phyloP scores from a whole-genome alignment of 1,139 yeast species.

The Pichia sp. region DNA sequence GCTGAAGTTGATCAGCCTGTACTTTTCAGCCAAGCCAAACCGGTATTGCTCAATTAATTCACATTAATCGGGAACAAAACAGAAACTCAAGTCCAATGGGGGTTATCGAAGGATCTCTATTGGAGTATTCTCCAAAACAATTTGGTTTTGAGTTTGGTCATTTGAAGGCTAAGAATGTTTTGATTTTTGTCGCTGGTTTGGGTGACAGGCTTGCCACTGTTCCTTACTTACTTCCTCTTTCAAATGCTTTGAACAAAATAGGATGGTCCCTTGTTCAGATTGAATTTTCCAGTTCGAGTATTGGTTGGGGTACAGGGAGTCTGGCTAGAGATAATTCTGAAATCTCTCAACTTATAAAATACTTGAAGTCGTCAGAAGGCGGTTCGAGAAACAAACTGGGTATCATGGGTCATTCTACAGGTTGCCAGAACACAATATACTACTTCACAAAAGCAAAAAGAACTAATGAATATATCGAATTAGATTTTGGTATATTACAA shows the following conservation, averaged over 20 bases:
- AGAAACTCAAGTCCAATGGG: not conserved
- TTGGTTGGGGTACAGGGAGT: slow-evolving; percentile 75
- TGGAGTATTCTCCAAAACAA: slow-evolving; percentile 3
- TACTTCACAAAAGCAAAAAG: slow-evolving; percentile 43
- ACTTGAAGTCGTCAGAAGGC: slow-evolving; percentile 45
- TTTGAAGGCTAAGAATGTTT: slow-evolving; percentile 35
- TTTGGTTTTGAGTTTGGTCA: slow-evolving; percentile 5
- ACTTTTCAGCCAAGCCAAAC: too few relatives aligned
- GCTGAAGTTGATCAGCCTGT: too few relatives aligned
- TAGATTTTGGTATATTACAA: slow-evolving; percentile 65
- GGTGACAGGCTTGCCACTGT: slow-evolving; percentile 71
- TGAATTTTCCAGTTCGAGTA: slow-evolving; percentile 56
- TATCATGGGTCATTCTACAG: slow-evolving; percentile 78
- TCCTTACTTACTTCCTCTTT: slow-evolving; percentile 58
- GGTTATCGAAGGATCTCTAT: not conserved
- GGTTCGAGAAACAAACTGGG: slow-evolving; percentile 49
- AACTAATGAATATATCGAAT: slow-evolving; percentile 28
- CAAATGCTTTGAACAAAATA: slow-evolving; percentile 39
- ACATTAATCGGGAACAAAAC: not conserved
- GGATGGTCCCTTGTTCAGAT: slow-evolving; percentile 67
- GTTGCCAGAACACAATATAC: slow-evolving; percentile 70
- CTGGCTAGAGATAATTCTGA: slow-evolving; percentile 60
- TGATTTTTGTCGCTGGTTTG: slow-evolving; percentile 73
- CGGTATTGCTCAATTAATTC: too few relatives aligned
- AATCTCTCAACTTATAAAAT: slow-evolving; percentile 49